phyloP scores from a whole-genome alignment of 306 rosid genomes.

The Arachis hypogaea region DNA sequence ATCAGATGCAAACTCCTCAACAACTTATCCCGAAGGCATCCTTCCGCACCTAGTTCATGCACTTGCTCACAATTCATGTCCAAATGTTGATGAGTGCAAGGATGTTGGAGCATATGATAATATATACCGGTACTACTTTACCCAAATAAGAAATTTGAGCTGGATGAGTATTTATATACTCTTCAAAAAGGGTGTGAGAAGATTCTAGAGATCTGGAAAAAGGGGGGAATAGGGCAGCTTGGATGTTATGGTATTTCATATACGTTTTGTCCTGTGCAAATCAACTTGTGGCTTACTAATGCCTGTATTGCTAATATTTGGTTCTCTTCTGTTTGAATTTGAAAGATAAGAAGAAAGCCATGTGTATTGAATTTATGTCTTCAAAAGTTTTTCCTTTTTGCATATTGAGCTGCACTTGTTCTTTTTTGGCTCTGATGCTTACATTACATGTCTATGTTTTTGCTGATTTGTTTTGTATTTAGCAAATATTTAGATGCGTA shows the following conservation, averaged over 20 bases:
- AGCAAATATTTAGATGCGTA: background rate
- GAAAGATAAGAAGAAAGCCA: constrained; percentile 21
- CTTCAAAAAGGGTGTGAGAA: background rate
- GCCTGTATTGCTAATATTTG: constrained; percentile 11
- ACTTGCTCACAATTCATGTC: constrained; percentile 91
- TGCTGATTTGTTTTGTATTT: constrained; percentile 19
- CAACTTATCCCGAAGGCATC: constrained; percentile 83
- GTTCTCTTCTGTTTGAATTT: constrained; percentile 16
- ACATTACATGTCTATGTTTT: constrained; percentile 25
- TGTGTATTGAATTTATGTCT: constrained; percentile 14
- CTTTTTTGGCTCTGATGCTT: constrained; percentile 6
- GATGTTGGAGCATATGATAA: constrained; percentile 76
- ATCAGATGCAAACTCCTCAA: constrained; percentile 67
- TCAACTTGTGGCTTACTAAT: constrained; percentile 19
- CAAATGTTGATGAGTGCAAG: constrained; percentile 85
- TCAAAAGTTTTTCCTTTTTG: constrained; percentile 9
- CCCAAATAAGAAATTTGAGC: constrained; percentile 16
- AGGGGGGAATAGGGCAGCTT: constrained; percentile 11
- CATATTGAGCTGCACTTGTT: background rate
- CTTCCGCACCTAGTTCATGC: constrained; percentile 80
- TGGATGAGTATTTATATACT: constrained; percentile 28
- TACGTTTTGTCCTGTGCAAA: background rate
- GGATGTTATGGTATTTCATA: constrained; percentile 32
- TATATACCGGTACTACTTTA: constrained; percentile 67
- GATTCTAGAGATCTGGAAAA: background rate